A percentile compares a stretch with the other conserved stretches of the same genome.
phyloP scores from a whole-genome alignment of 129 eudicot species.

The Kitagawia praeruptora region DNA sequence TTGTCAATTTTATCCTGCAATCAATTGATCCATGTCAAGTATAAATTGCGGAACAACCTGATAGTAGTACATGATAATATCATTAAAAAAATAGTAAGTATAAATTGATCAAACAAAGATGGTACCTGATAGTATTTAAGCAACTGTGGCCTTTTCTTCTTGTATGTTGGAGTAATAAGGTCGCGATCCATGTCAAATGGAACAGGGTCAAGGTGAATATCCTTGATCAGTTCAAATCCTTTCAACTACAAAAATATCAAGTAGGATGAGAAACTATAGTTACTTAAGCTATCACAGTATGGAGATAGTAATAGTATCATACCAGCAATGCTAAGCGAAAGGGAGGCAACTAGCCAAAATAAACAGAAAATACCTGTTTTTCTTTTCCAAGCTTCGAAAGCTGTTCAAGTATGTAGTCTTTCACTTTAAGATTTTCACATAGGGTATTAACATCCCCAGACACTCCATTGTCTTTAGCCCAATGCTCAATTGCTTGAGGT shows the following conservation, averaged over 20 bases:
- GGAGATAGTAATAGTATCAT: not conserved
- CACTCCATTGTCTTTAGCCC: constrained; percentile 27
- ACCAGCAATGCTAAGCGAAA: not conserved
- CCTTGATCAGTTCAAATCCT: constrained; percentile 45
- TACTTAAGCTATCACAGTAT: not conserved
- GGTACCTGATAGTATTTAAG: constrained; percentile 39
- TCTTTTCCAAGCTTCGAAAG: constrained; percentile 27
- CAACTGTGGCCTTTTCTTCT: constrained; percentile 52
- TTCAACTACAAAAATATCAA: constrained; percentile 28
- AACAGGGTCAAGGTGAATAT: constrained; percentile 41
- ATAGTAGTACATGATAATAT: not conserved
- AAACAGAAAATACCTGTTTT: constrained; percentile 20
- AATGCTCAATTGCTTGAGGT: constrained; percentile 23
- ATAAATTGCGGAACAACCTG: not conserved
- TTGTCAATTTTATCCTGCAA: constrained; percentile 33
- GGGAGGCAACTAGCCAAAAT: not conserved
- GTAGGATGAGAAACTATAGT: not conserved
- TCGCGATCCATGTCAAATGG: constrained; percentile 55
- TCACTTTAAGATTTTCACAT: constrained; percentile 27
- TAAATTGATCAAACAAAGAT: not conserved
- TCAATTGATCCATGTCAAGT: not conserved
- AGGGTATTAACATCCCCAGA: constrained; percentile 28
- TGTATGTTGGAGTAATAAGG: constrained; percentile 53
- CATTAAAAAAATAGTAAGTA: not conserved
- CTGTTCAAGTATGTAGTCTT: constrained; percentile 30